phyloP scores from a whole-genome alignment of 306 rosid genomes.

The Cajanus cajan region DNA sequence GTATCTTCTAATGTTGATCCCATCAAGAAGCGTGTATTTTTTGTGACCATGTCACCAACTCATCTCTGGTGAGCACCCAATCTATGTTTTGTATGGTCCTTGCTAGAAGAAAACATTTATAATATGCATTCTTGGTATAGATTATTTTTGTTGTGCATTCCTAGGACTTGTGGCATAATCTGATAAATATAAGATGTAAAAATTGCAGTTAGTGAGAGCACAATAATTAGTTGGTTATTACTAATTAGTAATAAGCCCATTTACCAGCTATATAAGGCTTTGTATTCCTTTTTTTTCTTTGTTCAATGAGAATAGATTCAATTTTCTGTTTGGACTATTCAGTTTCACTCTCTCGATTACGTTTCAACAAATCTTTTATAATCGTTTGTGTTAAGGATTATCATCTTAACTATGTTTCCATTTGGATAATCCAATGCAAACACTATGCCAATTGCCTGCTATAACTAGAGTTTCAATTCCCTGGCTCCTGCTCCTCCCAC shows the following conservation, averaged over 20 bases:
- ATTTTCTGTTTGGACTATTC: too few species aligned
- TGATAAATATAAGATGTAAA: too few species aligned
- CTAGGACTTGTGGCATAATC: neutral
- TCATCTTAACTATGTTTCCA: neutral
- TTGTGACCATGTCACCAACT: slow-evolving; percentile 93
- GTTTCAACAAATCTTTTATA: too few species aligned
- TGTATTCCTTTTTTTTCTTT: too few species aligned
- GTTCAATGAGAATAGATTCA: too few species aligned
- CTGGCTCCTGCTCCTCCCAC: neutral
- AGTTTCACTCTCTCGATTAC: too few species aligned
- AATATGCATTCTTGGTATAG: slow-evolving; percentile 8
- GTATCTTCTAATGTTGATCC: slow-evolving; percentile 70
- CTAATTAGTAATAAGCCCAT: too few species aligned
- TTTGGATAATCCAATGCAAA: neutral
- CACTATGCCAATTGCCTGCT: neutral
- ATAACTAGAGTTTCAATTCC: neutral
- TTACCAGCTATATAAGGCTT: too few species aligned
- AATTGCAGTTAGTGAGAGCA: too few species aligned
- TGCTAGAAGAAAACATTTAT: neutral
- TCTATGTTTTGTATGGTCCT: neutral
- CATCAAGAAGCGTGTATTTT: slow-evolving; percentile 64
- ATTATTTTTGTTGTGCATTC: slow-evolving; percentile 5
- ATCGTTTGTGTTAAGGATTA: neutral
- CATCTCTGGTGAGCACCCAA: slow-evolving; percentile 75
- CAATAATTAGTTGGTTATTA: too few species aligned